Percentiles rank a stretch among this genome's conserved stretches.
phyloP scores from a whole-genome alignment of 2,329 filamentous ascomycete genomes.

The Cordyceps sp. region DNA sequence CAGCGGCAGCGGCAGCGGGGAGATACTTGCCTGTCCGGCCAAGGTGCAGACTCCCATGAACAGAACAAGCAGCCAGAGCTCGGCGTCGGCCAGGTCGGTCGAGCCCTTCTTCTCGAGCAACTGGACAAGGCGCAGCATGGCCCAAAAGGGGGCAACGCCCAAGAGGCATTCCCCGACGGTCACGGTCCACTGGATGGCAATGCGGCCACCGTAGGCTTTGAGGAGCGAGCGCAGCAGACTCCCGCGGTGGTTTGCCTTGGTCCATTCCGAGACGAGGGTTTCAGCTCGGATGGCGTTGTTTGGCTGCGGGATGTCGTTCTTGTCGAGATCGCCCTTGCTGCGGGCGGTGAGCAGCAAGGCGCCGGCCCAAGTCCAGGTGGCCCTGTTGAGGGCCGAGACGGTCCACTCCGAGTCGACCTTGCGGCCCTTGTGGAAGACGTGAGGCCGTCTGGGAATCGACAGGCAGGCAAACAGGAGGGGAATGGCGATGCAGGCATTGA shows the following conservation, averaged over 20 bases:
- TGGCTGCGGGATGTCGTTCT: conserved; percentile 45
- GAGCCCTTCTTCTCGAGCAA: conserved; percentile 39
- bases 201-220: conserved; percentile 34
- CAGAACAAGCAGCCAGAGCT: conserved; percentile 53
- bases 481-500: conserved; percentile 28
- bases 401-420: conserved; percentile 49
- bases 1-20: neutral
- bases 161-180: conserved; percentile 36
- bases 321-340: conserved; percentile 41
- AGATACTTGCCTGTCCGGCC: conserved; percentile 22
- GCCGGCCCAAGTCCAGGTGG: conserved; percentile 49
- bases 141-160: conserved; percentile 55
- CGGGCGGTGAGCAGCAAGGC: conserved; percentile 35
- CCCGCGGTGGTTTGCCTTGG: conserved; percentile 23
- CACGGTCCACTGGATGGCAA: conserved; percentile 42
- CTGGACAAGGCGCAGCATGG: conserved; percentile 47
- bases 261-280: conserved; percentile 34
- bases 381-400: conserved; percentile 39
- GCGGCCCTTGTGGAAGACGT: conserved; percentile 42
- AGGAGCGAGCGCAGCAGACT: conserved; percentile 45
- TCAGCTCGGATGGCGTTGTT: conserved; percentile 35
- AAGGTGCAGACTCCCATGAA: conserved; percentile 45
- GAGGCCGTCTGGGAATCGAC: conserved; percentile 48
- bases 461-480: conserved; percentile 30
- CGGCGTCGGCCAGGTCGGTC: conserved; percentile 26